Evolutionary conservation across 1,139 yeast species (phyloP).

Genomic region (Suhomyces yuchorum): DNA sequence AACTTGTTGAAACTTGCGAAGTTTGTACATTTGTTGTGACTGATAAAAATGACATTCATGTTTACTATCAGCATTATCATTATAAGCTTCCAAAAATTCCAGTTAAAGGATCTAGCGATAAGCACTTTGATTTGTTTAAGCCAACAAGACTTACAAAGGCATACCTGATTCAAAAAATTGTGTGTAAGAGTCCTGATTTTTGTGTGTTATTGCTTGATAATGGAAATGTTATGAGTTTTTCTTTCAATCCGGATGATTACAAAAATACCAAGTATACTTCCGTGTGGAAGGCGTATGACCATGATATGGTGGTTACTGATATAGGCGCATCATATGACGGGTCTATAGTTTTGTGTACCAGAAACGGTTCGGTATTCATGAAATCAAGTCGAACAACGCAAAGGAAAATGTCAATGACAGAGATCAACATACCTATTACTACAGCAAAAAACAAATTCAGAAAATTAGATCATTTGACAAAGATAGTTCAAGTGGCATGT

Average conservation of each 20-base stretch:
- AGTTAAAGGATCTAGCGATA: slow-evolving; percentile 32
- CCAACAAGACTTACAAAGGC: slow-evolving; percentile 52
- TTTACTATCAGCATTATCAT: slow-evolving; percentile 61
- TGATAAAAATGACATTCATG: slow-evolving; percentile 59
- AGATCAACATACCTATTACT: slow-evolving; percentile 29
- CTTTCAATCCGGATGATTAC: slow-evolving; percentile 27
- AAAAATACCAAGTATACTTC: slow-evolving; percentile 39
- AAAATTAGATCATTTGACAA: slow-evolving; percentile 55
- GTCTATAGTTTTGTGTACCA: slow-evolving; percentile 64
- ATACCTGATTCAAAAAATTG: slow-evolving; percentile 34
- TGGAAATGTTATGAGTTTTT: slow-evolving; percentile 53
- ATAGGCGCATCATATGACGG: slow-evolving; percentile 73
- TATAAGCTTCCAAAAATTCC: slow-evolving; percentile 49
- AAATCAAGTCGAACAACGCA: slow-evolving; percentile 27
- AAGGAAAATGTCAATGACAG: slow-evolving; percentile 39
- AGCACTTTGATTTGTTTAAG: slow-evolving; percentile 54
- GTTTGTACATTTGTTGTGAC: slow-evolving; percentile 69
- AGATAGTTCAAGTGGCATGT: slow-evolving; percentile 60
- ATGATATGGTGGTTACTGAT: slow-evolving; percentile 55
- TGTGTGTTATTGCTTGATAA: slow-evolving; percentile 50
- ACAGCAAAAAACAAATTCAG: slow-evolving; percentile 50
- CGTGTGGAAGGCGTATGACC: slow-evolving; percentile 58
- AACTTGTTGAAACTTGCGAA: slow-evolving; percentile 67
- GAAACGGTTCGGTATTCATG: slow-evolving; percentile 63
- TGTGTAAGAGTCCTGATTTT: slow-evolving; percentile 36